Evolutionary conservation across 140 eudicot species (phyloP).

Genomic region (Ambrosia hybrid): DNA sequence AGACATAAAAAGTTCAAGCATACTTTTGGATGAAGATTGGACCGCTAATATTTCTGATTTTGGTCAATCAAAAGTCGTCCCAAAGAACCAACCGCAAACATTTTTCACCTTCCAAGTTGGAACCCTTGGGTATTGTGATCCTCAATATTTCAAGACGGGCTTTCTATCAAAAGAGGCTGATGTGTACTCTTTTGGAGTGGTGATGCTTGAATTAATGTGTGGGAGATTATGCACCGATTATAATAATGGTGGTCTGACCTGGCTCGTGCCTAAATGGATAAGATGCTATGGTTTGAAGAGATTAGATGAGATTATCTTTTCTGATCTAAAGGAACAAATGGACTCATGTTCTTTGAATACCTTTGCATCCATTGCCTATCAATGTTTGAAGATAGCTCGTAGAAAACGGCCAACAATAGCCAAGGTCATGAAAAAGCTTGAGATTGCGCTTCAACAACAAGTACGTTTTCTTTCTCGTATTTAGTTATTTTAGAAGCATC

Average conservation of each 20-base stretch:
- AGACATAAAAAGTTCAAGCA: slow-evolving; percentile 19
- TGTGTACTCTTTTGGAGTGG: slow-evolving; percentile 27
- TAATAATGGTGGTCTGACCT: background rate
- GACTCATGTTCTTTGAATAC: background rate
- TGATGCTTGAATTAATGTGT: slow-evolving; percentile 26
- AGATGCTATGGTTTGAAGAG: background rate
- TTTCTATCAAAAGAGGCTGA: background rate
- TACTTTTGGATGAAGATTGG: slow-evolving; percentile 18
- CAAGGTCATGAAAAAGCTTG: slow-evolving; percentile 2
- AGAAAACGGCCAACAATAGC: slow-evolving; percentile 7
- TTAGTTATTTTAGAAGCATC: background rate
- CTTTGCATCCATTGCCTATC: slow-evolving; percentile 19
- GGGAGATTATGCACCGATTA: background rate
- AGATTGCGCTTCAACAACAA: slow-evolving; percentile 22
- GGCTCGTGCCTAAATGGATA: background rate
- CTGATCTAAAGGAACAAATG: slow-evolving; percentile 1
- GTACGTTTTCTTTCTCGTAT: slow-evolving; percentile 1
- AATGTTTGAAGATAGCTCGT: background rate
- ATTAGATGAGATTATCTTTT: slow-evolving; percentile 7
- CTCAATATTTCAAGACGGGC: background rate
- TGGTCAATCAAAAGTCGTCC: background rate
- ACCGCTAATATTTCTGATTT: slow-evolving; percentile 8
- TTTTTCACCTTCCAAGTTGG: background rate
- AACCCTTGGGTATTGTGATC: slow-evolving; percentile 13
- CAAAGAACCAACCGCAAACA: background rate